phyloP scores from a whole-genome alignment of 2,329 filamentous ascomycete species.

The Cladosporium sp. region DNA sequence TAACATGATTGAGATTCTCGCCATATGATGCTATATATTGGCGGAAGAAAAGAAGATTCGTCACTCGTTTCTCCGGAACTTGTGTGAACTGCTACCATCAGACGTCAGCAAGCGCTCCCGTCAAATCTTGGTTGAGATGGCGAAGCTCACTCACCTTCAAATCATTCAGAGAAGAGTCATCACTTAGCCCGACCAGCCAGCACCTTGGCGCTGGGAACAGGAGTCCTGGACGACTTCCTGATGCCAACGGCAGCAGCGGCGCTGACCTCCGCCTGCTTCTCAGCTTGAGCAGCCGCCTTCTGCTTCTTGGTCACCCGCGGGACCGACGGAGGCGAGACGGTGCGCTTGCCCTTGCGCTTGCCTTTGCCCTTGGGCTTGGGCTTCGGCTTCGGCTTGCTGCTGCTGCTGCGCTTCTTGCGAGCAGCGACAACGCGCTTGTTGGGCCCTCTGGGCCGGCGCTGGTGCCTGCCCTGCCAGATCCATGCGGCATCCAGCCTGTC shows the following conservation, averaged over 20 bases:
- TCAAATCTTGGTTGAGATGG: no score
- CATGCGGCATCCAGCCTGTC: background rate
- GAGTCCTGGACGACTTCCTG: background rate
- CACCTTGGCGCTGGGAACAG: background rate
- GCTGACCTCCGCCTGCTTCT: background rate
- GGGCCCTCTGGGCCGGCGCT: background rate
- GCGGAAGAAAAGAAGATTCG: no score
- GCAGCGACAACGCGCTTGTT: background rate
- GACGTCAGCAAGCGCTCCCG: no score
- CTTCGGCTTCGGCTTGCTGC: no score
- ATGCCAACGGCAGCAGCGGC: constrained; percentile 1
- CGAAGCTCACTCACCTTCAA: background rate
- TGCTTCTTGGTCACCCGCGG: constrained; percentile 1
- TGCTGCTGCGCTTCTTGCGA: background rate
- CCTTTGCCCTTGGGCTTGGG: no score
- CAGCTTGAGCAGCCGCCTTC: background rate
- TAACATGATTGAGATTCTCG: no score
- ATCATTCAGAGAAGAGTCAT: background rate
- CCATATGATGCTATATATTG: no score
- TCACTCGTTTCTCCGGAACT: no score
- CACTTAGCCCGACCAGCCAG: background rate
- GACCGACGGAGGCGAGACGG: background rate
- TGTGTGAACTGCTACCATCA: no score
- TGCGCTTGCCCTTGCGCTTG: background rate
- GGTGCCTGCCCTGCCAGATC: background rate